Base-by-base conservation (phyloP, 306 rosid genomes). In the Lotus japonicus region DNA sequence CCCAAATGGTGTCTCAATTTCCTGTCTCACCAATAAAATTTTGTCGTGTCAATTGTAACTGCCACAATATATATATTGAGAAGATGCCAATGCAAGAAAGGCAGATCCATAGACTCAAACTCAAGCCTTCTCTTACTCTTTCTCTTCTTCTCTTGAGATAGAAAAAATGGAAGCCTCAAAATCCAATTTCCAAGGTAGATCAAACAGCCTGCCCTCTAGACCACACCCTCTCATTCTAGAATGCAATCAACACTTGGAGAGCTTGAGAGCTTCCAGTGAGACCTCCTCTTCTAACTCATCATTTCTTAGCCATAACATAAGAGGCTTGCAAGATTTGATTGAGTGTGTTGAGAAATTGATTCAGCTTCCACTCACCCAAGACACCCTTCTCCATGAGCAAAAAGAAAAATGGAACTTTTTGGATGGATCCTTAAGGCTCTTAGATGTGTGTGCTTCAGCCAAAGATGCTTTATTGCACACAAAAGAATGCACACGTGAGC, bases 401-500 rank as follows among this genome's bases (percentile, higher is more conserved):
- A 35, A 49, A 66, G 59, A 50, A 28, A 49, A 33, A 5, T 33
- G 36, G 71, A 64, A 45, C 36, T 42, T 69, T 5, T 35, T 66
- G 51, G 72, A 66, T 66, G 72, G 72, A 51, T 66, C 61, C 38
- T 51, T 14, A 59, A 59, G 59, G 44, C 54, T 77, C 21, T 69
- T 77, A 18, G 81, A 77, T 11, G 66, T 54, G 23, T 77, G 76
- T 8, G 56, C 53, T 69, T 11, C 76, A 5, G 67, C 67, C 42
- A 77, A 70, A 62, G 81, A 77, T 53, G 71, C 71, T 14, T 15
- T 77, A 3, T 7, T 68, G 23, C 81, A 77, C 10, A 77, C 71
- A 53, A 76, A 77, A 46, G 81, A 54, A 28, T 77, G 76, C 72
- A 69, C 48, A 18, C 28, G 76, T 3, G 73, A 68, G 18, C 80